phyloP scores from a whole-genome alignment of 2,329 filamentous ascomycete species.

The Xenoacremonium recifei region DNA sequence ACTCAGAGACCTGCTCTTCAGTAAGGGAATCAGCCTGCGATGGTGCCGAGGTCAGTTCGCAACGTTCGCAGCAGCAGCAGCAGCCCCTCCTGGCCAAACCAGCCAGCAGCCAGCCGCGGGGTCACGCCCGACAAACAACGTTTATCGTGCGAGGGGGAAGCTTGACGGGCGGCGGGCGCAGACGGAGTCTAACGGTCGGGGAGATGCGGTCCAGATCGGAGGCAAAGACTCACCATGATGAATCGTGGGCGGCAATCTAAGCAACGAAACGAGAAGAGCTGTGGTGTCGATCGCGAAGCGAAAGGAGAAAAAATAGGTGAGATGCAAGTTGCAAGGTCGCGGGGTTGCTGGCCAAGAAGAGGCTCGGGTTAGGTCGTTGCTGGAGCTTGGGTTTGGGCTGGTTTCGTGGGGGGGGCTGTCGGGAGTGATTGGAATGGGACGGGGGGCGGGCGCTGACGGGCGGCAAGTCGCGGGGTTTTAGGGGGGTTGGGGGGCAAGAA shows the following conservation, averaged over 20 bases:
- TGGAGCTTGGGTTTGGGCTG: too few relatives aligned
- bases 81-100: constrained; percentile 28
- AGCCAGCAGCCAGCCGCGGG: constrained; percentile 24
- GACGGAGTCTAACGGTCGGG: too few relatives aligned
- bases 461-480: too few relatives aligned
- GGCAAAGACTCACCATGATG: constrained; percentile 29
- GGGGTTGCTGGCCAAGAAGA: constrained; percentile 27
- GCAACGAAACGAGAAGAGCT: constrained; percentile 18
- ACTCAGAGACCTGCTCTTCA: constrained; percentile 99
- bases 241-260: constrained; percentile 13
- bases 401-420: too few relatives aligned
- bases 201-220: too few relatives aligned
- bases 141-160: too few relatives aligned
- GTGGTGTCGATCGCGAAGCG: constrained; percentile 25
- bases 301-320: constrained; percentile 22
- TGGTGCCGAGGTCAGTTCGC: constrained; percentile 22
- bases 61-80: constrained; percentile 13
- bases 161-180: too few relatives aligned
- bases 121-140: constrained; percentile 20
- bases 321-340: constrained; percentile 28
- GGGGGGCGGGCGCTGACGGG: too few relatives aligned
- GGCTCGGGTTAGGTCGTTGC: constrained; percentile 18
- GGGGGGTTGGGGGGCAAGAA: too few relatives aligned
- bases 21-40: constrained; percentile 92
- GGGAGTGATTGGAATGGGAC: too few relatives aligned